A percentile compares a stretch with the other conserved stretches of the same genome.
phyloP scores from a whole-genome alignment of 2,329 filamentous ascomycete genomes.

The Falciphora oryzae region DNA sequence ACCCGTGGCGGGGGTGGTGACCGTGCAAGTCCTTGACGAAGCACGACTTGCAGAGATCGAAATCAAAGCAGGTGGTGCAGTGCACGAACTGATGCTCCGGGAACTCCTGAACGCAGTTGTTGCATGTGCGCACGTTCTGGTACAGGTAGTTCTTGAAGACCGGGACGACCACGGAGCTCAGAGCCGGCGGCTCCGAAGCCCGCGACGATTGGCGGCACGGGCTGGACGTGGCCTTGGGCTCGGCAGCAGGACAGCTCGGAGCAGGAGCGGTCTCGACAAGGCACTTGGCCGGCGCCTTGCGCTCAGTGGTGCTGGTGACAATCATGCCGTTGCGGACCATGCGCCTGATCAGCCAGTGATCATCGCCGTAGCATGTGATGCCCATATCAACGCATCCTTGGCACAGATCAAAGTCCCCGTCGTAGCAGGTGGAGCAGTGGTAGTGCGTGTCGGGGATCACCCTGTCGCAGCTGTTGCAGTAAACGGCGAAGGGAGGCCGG shows the following conservation, averaged over 20 bases:
- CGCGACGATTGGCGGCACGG: slow-evolving; percentile 13
- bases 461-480: slow-evolving; percentile 84
- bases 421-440: slow-evolving; percentile 90
- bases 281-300: slow-evolving; percentile 56
- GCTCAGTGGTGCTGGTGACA: slow-evolving; percentile 80
- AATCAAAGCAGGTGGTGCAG: slow-evolving; percentile 81
- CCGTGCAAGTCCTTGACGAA: slow-evolving; percentile 73
- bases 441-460: slow-evolving; percentile 79
- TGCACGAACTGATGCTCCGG: slow-evolving; percentile 77
- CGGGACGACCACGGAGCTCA: slow-evolving; percentile 14
- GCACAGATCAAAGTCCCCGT: slow-evolving; percentile 93
- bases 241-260: slow-evolving; percentile 1
- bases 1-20: slow-evolving; percentile 83
- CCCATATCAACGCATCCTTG: slow-evolving; percentile 69
- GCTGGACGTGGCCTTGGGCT: slow-evolving; percentile 19
- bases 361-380: slow-evolving; percentile 67
- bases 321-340: slow-evolving; percentile 72
- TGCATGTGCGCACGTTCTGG: slow-evolving; percentile 60
- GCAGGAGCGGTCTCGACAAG: slow-evolving; percentile 1
- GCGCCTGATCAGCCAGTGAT: slow-evolving; percentile 94
- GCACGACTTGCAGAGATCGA: slow-evolving; percentile 83
- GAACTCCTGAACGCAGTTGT: slow-evolving; percentile 61
- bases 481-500: slow-evolving; percentile 65
- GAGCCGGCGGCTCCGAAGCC: background rate
- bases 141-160: slow-evolving; percentile 19